phyloP scores from a whole-genome alignment of 345 rosid genomes.

The Hibiscus tridactylites region DNA sequence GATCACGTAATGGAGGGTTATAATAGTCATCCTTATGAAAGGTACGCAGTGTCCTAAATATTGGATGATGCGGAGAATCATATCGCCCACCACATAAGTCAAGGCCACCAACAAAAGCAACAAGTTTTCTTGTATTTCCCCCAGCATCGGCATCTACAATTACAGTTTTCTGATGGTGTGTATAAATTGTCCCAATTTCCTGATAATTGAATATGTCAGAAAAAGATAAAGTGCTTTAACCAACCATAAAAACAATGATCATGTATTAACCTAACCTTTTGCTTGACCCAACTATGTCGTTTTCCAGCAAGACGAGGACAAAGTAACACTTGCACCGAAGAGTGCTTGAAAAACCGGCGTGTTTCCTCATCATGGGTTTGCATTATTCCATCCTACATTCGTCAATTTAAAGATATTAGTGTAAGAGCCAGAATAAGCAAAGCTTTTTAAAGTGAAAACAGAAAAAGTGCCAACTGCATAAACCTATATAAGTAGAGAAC shows the following conservation, averaged over 20 bases:
- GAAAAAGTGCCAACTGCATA: not conserved
- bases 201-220: conserved; percentile 18
- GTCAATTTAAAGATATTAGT: not conserved
- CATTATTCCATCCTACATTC: conserved; percentile 83
- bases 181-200: conserved; percentile 91
- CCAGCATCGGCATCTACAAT: conserved; percentile 95
- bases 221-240: not conserved
- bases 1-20: conserved; percentile 50
- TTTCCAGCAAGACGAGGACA: conserved; percentile 95
- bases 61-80: conserved; percentile 76
- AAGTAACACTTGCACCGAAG: conserved; percentile 90
- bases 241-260: not conserved
- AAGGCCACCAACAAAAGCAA: conserved; percentile 95
- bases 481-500: not conserved
- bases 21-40: conserved; percentile 84
- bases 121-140: conserved; percentile 57
- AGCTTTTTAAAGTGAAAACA: not conserved
- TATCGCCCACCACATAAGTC: conserved; percentile 94
- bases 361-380: conserved; percentile 96
- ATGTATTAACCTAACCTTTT: conserved; percentile 30
- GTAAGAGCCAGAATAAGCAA: not conserved
- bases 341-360: conserved; percentile 81
- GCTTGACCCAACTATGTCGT: conserved; percentile 82
- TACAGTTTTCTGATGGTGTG: conserved; percentile 92
- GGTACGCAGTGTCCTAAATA: conserved; percentile 65